Conservation (phyloP, 2,329 filamentous ascomycete species). For the Penicillium griseofulvum region DNA sequence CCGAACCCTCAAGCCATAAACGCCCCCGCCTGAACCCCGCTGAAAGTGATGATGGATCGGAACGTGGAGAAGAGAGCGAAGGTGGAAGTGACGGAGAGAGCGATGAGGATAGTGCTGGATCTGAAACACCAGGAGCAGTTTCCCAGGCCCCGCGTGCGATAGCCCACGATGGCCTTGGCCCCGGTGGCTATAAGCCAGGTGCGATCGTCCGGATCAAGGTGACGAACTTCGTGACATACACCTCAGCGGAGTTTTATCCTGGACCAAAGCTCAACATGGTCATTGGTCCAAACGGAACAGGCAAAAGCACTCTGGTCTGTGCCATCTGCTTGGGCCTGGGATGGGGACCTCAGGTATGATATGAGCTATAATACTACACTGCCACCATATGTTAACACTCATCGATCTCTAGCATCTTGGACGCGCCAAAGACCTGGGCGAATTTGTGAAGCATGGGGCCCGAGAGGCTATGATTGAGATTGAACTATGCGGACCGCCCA, state of each 20-base stretch:
- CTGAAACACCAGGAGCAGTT: background rate
- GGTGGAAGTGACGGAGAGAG: background rate
- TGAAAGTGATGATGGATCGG: slow-evolving; percentile 19
- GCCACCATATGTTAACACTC: background rate
- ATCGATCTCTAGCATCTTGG: slow-evolving; percentile 62
- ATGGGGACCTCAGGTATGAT: slow-evolving; percentile 64
- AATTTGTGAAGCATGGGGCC: slow-evolving; percentile 90
- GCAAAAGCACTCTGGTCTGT: slow-evolving; percentile 95
- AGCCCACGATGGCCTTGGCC: slow-evolving; percentile 11
- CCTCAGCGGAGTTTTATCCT: slow-evolving; percentile 82
- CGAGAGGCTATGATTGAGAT: slow-evolving; percentile 81
- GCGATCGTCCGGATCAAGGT: slow-evolving; percentile 86
- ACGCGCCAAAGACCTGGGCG: slow-evolving; percentile 76
- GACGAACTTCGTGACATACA: slow-evolving; percentile 92
- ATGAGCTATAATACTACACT: background rate
- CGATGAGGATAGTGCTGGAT: slow-evolving; percentile 5
- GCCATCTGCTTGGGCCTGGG: slow-evolving; percentile 92
- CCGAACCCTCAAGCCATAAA: slow-evolving; percentile 32
- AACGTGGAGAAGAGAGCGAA: slow-evolving; percentile 3
- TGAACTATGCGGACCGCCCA: slow-evolving; percentile 69
- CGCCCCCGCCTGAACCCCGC: slow-evolving; percentile 30
- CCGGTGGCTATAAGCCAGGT: slow-evolving; percentile 56
- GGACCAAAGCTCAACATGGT: slow-evolving; percentile 97
- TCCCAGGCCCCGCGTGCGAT: slow-evolving; percentile 3
- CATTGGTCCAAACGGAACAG: slow-evolving; percentile 97